Base-by-base conservation (phyloP, 768 basidiomycete genomes). In the Leccinum uliginosum region DNA sequence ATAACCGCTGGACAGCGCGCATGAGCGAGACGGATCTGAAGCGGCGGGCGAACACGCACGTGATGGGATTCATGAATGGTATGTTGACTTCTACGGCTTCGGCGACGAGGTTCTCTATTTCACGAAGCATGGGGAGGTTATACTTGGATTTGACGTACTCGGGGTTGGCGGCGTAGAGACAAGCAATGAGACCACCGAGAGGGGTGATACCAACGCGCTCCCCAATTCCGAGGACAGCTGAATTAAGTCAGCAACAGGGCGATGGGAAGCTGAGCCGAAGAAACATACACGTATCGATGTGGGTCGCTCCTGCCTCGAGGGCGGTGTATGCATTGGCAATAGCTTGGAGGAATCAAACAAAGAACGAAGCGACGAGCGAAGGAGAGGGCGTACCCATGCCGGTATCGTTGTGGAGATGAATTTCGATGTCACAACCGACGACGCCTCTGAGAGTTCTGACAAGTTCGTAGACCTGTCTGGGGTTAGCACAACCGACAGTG, bases 81-180 rank as follows among this genome's bases (percentile, higher is more conserved):
- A 99, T 85, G 62, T 93, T 91, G 71, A 98, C 93, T 73, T 98
- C 94, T 58, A 99, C 97, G 50, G 96, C 97, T 75, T 98, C 95
- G 38, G 97, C 97, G 59, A 99, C 95, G 67, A 98, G 79, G 77
- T 98, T 98, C 77, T 99, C 97, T 64, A 99, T 91, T 75, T 98
- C 97, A 65, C 97, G 91, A 54, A 99, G 87, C 91, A 96, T 95
- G 58, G 84, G 75, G 45, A 98, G 85, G 75, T 98, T 97, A 81
- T 98, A 99, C 87, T 99, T 99, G 84, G 83, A 74, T 83, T 98
- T 98, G 86, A 98, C 96, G 72, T 98, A 98, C 70, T 98, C 97
- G 24, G 96, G 96, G 77, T 98, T 87, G 68, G 93, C 93, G 58
- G 93, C 93, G 70, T 96, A 94, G 67, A 99, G 83, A 74, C 97